Percentiles rank a stretch among this genome's conserved stretches.
Conservation (phyloP, 78 protist species). For the Anaeramoeba ignava region DNA sequence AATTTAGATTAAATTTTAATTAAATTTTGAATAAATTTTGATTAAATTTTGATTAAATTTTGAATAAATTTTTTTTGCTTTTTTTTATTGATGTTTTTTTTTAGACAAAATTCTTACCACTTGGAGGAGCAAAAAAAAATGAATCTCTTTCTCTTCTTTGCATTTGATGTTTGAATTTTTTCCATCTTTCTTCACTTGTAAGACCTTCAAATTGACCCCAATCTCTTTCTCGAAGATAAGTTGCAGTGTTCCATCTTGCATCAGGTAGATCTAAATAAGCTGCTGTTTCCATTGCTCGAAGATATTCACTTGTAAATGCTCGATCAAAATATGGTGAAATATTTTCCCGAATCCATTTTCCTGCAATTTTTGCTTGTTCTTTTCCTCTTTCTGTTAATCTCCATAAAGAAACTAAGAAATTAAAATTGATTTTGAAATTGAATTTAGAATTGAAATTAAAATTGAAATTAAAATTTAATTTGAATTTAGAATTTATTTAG, state of each 20-base stretch:
- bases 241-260: conserved; percentile 45
- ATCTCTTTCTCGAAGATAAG: conserved; percentile 44
- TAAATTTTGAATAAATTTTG: too few species aligned
- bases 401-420: conserved; percentile 35
- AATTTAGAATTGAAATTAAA: too few species aligned
- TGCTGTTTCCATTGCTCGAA: conserved; percentile 62
- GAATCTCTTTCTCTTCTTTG: conserved; percentile 31
- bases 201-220: conserved; percentile 42
- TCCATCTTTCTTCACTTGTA: conserved; percentile 36
- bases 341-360: conserved; percentile 40
- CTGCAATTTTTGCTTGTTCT: conserved; percentile 40
- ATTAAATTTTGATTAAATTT: too few species aligned
- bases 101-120: too few species aligned
- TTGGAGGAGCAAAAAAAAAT: conserved; percentile 40
- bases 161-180: conserved; percentile 36
- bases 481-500: too few species aligned
- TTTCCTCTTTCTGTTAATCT: conserved; percentile 48
- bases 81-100: too few species aligned
- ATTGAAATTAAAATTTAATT: too few species aligned
- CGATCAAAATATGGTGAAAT: conserved; percentile 47
- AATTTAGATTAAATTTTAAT: too few species aligned
- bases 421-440: too few species aligned
- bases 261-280: conserved; percentile 31
- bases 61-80: too few species aligned
- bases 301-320: conserved; percentile 43